Evolutionary conservation across 345 rosid species (phyloP).

Genomic region (Eucalyptus decipiens): DNA sequence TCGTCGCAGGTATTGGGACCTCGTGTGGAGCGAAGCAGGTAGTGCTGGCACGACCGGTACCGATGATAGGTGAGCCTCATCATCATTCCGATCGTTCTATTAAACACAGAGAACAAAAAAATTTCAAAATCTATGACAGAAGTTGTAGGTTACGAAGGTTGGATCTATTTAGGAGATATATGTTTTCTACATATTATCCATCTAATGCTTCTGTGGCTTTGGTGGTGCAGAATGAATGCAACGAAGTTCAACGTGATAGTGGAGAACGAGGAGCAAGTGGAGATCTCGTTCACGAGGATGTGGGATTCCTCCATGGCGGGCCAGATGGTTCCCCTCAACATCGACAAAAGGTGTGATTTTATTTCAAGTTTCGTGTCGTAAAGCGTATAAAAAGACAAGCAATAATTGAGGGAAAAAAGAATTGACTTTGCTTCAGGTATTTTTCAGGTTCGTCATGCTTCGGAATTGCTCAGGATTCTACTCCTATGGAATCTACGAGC

Average conservation of each 20-base stretch:
- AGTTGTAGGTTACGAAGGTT: neutral
- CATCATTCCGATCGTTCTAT: neutral
- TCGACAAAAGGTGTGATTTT: conserved; percentile 33
- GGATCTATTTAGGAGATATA: neutral
- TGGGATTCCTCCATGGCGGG: conserved; percentile 21
- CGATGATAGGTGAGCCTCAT: conserved; percentile 18
- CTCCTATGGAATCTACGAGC: conserved; percentile 68
- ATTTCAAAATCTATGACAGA: neutral
- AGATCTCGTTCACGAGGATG: conserved; percentile 44
- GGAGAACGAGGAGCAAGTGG: conserved; percentile 44
- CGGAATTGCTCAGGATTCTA: conserved; percentile 62
- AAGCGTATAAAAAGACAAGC: neutral
- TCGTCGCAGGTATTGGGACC: conserved; percentile 33
- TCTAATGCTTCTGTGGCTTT: neutral
- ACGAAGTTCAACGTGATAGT: conserved; percentile 23
- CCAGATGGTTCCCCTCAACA: conserved; percentile 35
- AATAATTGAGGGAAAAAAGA: neutral
- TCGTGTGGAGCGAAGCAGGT: conserved; percentile 38
- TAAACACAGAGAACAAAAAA: neutral
- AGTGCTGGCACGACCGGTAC: conserved; percentile 35
- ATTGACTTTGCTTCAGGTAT: neutral
- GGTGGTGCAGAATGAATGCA: conserved; percentile 27
- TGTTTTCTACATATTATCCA: neutral
- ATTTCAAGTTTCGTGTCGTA: neutral
- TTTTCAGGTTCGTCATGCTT: conserved; percentile 60